Conservation (phyloP, 2,329 filamentous ascomycete species). For the Colletotrichum somersetense region DNA sequence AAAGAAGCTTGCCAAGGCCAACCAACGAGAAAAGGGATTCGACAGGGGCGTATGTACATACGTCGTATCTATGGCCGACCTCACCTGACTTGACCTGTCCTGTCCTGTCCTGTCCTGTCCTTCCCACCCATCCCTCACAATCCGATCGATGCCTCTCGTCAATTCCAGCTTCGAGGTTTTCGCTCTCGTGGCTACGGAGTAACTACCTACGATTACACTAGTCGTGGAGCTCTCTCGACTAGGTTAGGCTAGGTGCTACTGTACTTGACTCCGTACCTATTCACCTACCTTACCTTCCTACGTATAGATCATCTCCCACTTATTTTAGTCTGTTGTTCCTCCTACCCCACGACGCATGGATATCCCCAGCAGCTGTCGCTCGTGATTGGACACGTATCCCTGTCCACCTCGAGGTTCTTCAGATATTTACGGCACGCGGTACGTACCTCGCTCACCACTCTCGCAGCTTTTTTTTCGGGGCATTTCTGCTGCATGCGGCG, state of each 20-base stretch:
- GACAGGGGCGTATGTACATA: background rate
- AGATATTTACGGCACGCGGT: conserved; percentile 20
- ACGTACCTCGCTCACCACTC: conserved; percentile 12
- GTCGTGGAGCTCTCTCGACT: conserved; percentile 14
- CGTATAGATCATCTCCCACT: conserved; percentile 18
- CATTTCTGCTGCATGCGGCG: conserved; percentile 18
- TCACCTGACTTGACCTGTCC: background rate
- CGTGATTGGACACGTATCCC: background rate
- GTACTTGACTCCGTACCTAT: no score
- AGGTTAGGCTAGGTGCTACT: background rate
- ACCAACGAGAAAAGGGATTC: background rate
- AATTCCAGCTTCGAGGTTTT: background rate
- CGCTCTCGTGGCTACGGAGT: background rate
- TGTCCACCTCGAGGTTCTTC: background rate
- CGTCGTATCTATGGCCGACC: no score
- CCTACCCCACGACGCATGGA: conserved; percentile 34
- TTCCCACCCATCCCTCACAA: background rate
- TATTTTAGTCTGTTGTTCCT: conserved; percentile 32
- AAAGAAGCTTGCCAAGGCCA: background rate
- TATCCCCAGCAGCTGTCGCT: background rate
- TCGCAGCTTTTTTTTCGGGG: conserved; percentile 5
- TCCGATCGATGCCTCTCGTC: background rate
- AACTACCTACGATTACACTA: no score
- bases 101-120: background rate
- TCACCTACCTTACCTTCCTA: background rate